Base-by-base conservation (phyloP, 2,329 filamentous ascomycete species). In the Plenodomus tracheiphilus region DNA sequence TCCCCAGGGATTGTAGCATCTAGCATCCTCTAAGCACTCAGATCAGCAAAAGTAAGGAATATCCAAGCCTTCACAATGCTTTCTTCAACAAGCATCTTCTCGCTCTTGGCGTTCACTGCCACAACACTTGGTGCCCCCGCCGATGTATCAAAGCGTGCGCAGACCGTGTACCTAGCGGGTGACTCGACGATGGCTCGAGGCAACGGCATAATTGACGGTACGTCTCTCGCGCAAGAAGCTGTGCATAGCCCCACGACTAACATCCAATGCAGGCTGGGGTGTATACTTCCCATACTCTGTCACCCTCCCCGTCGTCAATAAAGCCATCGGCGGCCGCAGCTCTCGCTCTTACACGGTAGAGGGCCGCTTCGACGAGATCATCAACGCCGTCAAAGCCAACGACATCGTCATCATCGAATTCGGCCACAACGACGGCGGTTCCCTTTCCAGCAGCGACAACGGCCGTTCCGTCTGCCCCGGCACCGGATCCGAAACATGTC, bases 391-490 rank as follows among this genome's bases (percentile, higher is more conserved):
- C 19, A 57, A 79, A 62, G 47, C 75, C 1, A 84, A 83, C 25
- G 86, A 89, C 68, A 85, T 82, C 68, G 85, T 88, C 1, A 75
- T 88, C 44, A 87, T 89, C 44, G 85, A 88, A 60, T 87, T 89
- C 60, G 86, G 86, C 0, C 86, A 89, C 74, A 89, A 89, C 59
- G 86, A 89, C 57, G 86, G 85, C 18, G 84, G 85, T 1, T 79
- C 79, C 0, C 72, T 84, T 2, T 71, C 65, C 2, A 69, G 67
- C 1, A 70, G 64, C 1, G 85, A 88, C 66, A 87, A 87, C 58
- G 81, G 81, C 1, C 79, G 85, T 13, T 81, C 79, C 1, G 84
- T 82, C 57, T 88, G 85, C 49, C 65, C 73, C 2, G 83, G 83
- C 2, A 71, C 76, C 0, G 82, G 81, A 13, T 64, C 65, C 7